Evolutionary conservation across 2,329 filamentous ascomycete genomes (phyloP).

Genomic region (Rhytidhysteron rufulum): DNA sequence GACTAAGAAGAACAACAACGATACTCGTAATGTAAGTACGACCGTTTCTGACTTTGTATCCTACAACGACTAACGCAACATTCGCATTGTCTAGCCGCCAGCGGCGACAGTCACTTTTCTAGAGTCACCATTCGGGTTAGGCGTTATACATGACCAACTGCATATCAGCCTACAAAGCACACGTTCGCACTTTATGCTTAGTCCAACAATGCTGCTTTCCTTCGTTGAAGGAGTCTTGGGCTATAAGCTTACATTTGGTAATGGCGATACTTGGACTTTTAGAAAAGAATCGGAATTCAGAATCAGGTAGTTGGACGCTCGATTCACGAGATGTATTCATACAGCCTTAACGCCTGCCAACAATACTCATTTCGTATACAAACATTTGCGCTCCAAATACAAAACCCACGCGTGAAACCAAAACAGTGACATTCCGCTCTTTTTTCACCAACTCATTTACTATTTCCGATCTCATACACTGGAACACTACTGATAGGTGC

Average conservation of each 20-base stretch:
- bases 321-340: too few species aligned
- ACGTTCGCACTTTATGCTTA: constrained; percentile 32
- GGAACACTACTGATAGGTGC: neutral
- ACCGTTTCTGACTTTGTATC: neutral
- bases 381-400: too few species aligned
- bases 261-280: constrained; percentile 27
- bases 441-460: constrained; percentile 9
- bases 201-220: constrained; percentile 43
- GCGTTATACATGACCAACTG: constrained; percentile 44
- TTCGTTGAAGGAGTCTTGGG: constrained; percentile 49
- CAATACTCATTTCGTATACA: too few species aligned
- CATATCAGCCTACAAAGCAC: constrained; percentile 36
- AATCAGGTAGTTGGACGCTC: neutral
- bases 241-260: constrained; percentile 29
- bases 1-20: constrained; percentile 43
- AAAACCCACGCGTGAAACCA: too few species aligned
- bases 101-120: constrained; percentile 41
- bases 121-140: constrained; percentile 45
- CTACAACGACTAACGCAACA: too few species aligned
- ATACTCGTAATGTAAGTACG: constrained; percentile 31
- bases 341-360: too few species aligned
- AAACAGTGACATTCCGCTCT: too few species aligned
- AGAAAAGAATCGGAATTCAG: constrained; percentile 31
- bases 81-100: constrained; percentile 42
- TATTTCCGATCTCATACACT: constrained; percentile 18